These are phyloP conservation scores for Ceriops tagal DNA, from an alignment of 345 rosid species.

Conservation along the genomic window DNA sequence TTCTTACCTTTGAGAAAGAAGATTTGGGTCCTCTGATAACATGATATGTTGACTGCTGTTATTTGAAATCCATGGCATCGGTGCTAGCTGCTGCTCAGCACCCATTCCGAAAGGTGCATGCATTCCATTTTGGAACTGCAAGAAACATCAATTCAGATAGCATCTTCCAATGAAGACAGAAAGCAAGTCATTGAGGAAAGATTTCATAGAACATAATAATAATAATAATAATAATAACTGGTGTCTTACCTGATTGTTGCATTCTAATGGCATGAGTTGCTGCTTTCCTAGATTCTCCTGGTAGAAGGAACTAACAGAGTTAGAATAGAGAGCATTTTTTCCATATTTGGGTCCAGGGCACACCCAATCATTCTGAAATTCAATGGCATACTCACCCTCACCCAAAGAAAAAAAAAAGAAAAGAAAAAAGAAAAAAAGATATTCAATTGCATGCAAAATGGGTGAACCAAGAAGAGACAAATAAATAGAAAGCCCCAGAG, in stretches of 20 bases:
- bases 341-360: no score
- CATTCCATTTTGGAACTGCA: conserved; percentile 59
- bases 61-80: conserved; percentile 56
- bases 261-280: conserved; percentile 53
- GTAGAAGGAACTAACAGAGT: conserved; percentile 4
- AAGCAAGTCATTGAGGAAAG: conserved; percentile 7
- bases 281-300: conserved; percentile 55
- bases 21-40: conserved; percentile 52
- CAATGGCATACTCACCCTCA: background rate
- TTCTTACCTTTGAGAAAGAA: conserved; percentile 49
- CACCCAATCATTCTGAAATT: background rate
- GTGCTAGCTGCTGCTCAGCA: conserved; percentile 63
- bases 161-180: background rate
- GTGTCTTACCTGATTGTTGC: conserved; percentile 44
- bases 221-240: background rate
- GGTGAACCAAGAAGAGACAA: background rate
- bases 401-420: background rate
- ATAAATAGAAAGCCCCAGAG: background rate
- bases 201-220: background rate
- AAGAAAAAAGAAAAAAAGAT: background rate
- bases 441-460: background rate
- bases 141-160: conserved; percentile 13
- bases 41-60: conserved; percentile 39
- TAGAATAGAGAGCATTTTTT: no score
- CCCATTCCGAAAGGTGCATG: conserved; percentile 52